Base-by-base conservation (phyloP, 108 stramenopile species). In the Mediolabrus comicus region DNA sequence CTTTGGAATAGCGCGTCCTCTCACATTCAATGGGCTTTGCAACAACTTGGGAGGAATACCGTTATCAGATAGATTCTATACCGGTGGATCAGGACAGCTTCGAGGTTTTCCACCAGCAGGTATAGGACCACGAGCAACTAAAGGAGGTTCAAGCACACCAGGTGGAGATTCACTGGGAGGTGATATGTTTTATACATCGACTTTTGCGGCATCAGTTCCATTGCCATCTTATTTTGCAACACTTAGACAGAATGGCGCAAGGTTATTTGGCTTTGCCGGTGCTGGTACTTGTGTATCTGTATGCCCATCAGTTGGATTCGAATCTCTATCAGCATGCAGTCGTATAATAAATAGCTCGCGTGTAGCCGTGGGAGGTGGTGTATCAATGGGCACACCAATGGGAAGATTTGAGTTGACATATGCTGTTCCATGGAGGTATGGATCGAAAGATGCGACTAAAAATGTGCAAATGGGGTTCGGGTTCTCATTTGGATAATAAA, bases 101-200 rank as follows among this genome's bases (percentile, higher is more conserved):
- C 71, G 90, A 52, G 93, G 93, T 7, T 94, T 94, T 77, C 51
- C 85, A 25, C 93, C 89, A 9, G 77, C 85, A 27, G 90, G 90
- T 2, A 90, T 94, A 64, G 93, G 93, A 35, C 93, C 90, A 9
- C 75, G 93, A 31, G 76, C 85, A 29, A 75, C 30, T 16, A 59
- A 43, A 38, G 87, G 87, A 27, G 86, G 85, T 33, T 73, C 83
- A 5, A 64, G 62, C 14, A 80, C 81, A 19, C 86, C 88, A 13
- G 88, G 86, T 22, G 93, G 93, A 22, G 90, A 91, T 71, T 71
- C 90, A 16, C 53, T 94, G 28, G 93, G 93, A 31, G 93, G 93
- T 55, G 83, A 83, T 60, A 51, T 91, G 28, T 94, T 78, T 63
- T 94, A 94, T 66, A 87, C 88, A 32, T 75, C 88, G 9, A 78